Conservation (phyloP, 2,329 filamentous ascomycete species). For the Xylaria multiplex region DNA sequence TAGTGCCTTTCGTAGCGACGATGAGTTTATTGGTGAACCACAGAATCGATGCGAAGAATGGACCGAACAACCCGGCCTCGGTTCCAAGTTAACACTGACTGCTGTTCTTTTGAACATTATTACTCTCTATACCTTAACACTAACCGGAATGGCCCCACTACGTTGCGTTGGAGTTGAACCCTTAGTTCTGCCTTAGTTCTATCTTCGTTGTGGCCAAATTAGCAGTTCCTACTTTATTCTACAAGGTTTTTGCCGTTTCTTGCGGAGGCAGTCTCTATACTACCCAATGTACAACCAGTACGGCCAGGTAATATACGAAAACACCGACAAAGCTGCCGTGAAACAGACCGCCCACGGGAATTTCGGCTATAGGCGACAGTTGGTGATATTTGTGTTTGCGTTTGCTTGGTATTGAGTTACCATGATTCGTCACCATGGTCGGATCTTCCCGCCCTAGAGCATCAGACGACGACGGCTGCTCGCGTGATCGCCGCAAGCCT, state of each 20-base stretch:
- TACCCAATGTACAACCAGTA: background rate
- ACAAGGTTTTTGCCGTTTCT: background rate
- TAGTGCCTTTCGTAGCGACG: background rate
- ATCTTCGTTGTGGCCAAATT: constrained; percentile 27
- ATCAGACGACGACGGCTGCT: constrained; percentile 32
- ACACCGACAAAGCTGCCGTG: constrained; percentile 11
- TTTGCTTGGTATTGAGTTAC: constrained; percentile 14
- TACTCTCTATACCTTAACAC: constrained; percentile 11
- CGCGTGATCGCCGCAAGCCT: constrained; percentile 35
- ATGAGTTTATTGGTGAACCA: constrained; percentile 7
- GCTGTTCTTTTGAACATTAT: constrained; percentile 28
- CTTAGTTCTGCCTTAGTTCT: constrained; percentile 1
- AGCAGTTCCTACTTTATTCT: constrained; percentile 18
- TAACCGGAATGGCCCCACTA: constrained; percentile 25
- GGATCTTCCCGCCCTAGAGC: constrained; percentile 32
- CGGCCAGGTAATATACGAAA: background rate
- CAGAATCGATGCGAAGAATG: background rate
- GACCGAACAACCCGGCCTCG: constrained; percentile 17
- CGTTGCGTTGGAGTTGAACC: constrained; percentile 17
- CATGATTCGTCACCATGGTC: constrained; percentile 27
- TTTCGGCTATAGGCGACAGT: constrained; percentile 2
- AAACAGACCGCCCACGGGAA: constrained; percentile 2
- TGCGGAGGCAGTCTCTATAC: background rate
- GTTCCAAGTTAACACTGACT: background rate
- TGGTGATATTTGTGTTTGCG: constrained; percentile 13